These are phyloP conservation scores for Lippia alba DNA, from an alignment of 305 asterid genomes.

Conservation along the genomic window DNA sequence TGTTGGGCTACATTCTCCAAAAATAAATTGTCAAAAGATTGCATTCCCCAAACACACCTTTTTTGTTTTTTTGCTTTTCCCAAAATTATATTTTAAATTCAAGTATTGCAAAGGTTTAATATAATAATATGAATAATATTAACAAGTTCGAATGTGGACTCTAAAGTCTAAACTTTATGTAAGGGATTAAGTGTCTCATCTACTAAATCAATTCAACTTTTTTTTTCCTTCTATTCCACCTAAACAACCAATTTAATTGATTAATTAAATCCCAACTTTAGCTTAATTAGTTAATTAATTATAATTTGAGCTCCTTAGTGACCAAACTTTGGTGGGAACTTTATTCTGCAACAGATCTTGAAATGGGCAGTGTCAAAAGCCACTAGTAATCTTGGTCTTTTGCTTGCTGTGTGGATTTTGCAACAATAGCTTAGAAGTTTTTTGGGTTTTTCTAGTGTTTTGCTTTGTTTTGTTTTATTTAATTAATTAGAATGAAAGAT, in stretches of 20 bases:
- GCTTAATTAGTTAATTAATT: not conserved
- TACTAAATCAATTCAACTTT: no score
- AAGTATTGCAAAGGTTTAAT: no score
- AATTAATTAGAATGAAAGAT: conserved; percentile 8
- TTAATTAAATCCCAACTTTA: conserved; percentile 10
- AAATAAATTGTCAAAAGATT: no score
- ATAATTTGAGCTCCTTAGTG: not conserved
- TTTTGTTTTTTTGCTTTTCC: no score
- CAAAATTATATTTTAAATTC: no score
- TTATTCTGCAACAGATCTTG: conserved; percentile 24
- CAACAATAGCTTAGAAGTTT: conserved; percentile 32
- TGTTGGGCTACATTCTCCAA: no score
- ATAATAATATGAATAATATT: no score
- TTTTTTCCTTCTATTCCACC: not conserved
- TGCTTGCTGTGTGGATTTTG: conserved; percentile 49
- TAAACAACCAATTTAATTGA: not conserved
- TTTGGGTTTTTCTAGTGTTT: conserved; percentile 9
- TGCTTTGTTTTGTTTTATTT: conserved; percentile 39
- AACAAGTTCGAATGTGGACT: no score
- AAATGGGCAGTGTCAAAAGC: conserved; percentile 31
- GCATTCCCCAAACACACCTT: no score
- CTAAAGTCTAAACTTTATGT: no score
- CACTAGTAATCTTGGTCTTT: conserved; percentile 31
- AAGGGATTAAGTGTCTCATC: no score
- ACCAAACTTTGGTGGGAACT: conserved; percentile 33